Base-by-base conservation (phyloP, 129 eudicot species). In the Tagetes patula region DNA sequence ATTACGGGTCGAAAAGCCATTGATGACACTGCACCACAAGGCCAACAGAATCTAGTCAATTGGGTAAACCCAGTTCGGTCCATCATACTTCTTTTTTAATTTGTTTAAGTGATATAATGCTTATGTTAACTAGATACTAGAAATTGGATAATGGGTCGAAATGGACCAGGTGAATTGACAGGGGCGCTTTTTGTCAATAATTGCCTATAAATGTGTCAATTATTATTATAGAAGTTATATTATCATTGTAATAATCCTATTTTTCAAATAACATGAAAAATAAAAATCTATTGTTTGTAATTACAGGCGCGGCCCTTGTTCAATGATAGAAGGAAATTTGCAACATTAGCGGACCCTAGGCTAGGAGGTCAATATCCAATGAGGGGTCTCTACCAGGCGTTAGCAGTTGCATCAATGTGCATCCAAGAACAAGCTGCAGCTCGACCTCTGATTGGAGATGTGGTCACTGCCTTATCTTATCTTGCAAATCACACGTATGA, bases 1-100 rank as follows among this genome's bases (percentile, higher is more conserved):
- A 93, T 93, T 46, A 93, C 98, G n/a, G 98, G 98, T 33, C 92
- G 98, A 34, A 86, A 86, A 83, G 95, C 98, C 76, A 89, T 93
- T 63, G 98, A 93, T 70, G 77, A 90, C 80, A 82, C 88, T 50
- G 86, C 78, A 55, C 92, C 96, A 31, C 98, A 85, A 76, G 96
- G 98, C 54, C 90, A 85, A 55, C 98, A 89, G 64, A 93, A 89
- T 73, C 92, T 93, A 49, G 98, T 93, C 50, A 82, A 88, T 56
- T 93, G 98, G 98, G 98, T 93, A 89, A 75, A 8, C 38, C 27
- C 53, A 20, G 40, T 53, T 56, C 38, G 30, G 30, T 30, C 38
- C 39, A 56, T 37, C 63, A 0, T 56, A 30, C 63, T 0, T 55
- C 3, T 53, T 54, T 6, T 54, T 3, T n/a, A 31, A 30, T 52